Evolutionary conservation across 2,329 filamentous ascomycete species (phyloP).

Genomic region (Polytolypa hystricis): DNA sequence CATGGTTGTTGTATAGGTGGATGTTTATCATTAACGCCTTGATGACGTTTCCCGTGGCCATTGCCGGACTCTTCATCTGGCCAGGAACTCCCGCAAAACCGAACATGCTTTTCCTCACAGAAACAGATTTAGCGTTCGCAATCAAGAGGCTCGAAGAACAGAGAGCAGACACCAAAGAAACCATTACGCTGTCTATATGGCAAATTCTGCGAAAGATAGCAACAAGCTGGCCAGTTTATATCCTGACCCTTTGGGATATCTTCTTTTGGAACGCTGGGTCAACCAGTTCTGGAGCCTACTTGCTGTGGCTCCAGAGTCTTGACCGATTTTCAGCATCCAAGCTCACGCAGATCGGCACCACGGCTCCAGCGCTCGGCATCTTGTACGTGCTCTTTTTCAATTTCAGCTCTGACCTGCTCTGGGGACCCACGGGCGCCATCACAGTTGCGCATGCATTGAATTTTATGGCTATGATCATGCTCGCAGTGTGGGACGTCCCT

Average conservation of each 20-base stretch:
- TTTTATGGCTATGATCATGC: constrained; percentile 42
- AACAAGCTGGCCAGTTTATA: no score
- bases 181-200: no score
- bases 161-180: no score
- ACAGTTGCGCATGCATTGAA: constrained; percentile 42
- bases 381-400: constrained; percentile 45
- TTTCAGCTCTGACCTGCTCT: constrained; percentile 44
- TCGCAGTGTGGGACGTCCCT: constrained; percentile 46
- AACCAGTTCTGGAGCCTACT: constrained; percentile 38
- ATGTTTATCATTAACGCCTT: constrained; percentile 46
- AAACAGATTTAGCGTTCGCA: no score
- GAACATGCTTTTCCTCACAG: no score
- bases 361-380: constrained; percentile 45
- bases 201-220: no score
- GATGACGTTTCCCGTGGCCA: no score
- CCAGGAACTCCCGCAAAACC: no score
- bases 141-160: no score
- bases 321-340: constrained; percentile 35
- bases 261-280: constrained; percentile 49
- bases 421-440: constrained; percentile 46
- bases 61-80: no score
- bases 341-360: constrained; percentile 43
- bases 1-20: constrained; percentile 32
- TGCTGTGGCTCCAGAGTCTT: constrained; percentile 50
- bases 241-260: constrained; percentile 40